Conservation (phyloP, 495 filamentous ascomycete genomes). For the Aeminium ludgeri region DNA sequence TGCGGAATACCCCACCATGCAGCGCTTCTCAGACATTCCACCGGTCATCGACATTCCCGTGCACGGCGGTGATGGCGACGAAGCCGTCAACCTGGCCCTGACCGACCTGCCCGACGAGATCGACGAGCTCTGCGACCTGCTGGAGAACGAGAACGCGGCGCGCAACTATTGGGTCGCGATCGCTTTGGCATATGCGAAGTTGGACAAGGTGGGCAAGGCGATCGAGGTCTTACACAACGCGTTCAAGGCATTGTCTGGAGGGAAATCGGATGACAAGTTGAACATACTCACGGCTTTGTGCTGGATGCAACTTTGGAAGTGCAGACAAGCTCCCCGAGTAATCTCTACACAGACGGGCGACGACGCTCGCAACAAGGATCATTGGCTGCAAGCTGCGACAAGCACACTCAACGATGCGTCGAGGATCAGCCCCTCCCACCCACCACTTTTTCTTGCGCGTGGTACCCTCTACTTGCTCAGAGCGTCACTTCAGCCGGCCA, state of each 20-base stretch:
- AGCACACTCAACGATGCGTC: slow-evolving; percentile 82
- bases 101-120: slow-evolving; percentile 84
- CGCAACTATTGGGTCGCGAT: slow-evolving; percentile 91
- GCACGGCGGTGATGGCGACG: slow-evolving; percentile 53
- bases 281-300: slow-evolving; percentile 68
- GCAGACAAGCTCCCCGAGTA: slow-evolving; percentile 66
- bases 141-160: slow-evolving; percentile 79
- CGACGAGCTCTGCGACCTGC: slow-evolving; percentile 79
- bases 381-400: slow-evolving; percentile 80
- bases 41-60: slow-evolving; percentile 81
- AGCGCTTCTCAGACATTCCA: slow-evolving; percentile 85
- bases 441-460: slow-evolving; percentile 76
- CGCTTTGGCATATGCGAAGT: slow-evolving; percentile 91
- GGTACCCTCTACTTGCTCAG: slow-evolving; percentile 78
- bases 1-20: slow-evolving; percentile 13
- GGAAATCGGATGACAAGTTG: slow-evolving; percentile 65
- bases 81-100: slow-evolving; percentile 80
- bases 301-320: slow-evolving; percentile 87
- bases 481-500: slow-evolving; percentile 66
- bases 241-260: slow-evolving; percentile 51
- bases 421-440: slow-evolving; percentile 79
- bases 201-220: slow-evolving; percentile 77
- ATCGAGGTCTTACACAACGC: slow-evolving; percentile 86
- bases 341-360: slow-evolving; percentile 20
- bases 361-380: slow-evolving; percentile 77